Conservation (phyloP, 306 rosid genomes). For the Ormosia semicastrata region DNA sequence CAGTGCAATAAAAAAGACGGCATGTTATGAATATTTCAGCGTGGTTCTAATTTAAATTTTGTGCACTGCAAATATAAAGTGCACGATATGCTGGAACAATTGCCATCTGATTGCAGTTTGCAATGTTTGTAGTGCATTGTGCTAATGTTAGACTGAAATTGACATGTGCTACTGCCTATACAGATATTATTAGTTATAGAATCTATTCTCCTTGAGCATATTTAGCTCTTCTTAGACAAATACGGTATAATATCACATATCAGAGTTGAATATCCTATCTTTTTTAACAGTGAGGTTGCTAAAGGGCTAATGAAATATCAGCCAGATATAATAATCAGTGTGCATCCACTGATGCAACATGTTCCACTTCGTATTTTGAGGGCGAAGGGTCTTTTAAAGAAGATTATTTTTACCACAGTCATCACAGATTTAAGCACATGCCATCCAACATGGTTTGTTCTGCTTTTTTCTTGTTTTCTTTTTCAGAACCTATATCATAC, state of each 20-base stretch:
- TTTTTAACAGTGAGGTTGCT: constrained; percentile 63
- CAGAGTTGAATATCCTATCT: constrained; percentile 2
- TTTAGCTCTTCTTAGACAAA: not conserved
- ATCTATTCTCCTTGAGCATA: not conserved
- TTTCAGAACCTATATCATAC: not conserved
- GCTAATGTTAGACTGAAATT: not conserved
- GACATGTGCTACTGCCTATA: not conserved
- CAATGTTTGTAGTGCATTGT: not conserved
- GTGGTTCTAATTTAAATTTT: not conserved
- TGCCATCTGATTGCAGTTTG: not conserved
- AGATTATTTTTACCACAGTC: constrained; percentile 95
- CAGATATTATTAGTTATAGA: not conserved
- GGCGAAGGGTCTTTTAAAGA: constrained; percentile 78
- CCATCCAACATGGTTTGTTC: constrained; percentile 95
- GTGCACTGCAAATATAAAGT: not conserved
- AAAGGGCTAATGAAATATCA: constrained; percentile 94
- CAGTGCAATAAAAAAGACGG: not conserved
- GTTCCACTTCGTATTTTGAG: constrained; percentile 95
- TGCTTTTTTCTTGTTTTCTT: not conserved
- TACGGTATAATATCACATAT: not conserved
- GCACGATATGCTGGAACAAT: not conserved
- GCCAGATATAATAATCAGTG: constrained; percentile 98
- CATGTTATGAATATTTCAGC: not conserved
- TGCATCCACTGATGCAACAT: constrained; percentile 97
- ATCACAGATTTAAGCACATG: constrained; percentile 98